Evolutionary conservation across 2,329 filamentous ascomycete species (phyloP).

Genomic region (Aspergillus pseudoglaucus): DNA sequence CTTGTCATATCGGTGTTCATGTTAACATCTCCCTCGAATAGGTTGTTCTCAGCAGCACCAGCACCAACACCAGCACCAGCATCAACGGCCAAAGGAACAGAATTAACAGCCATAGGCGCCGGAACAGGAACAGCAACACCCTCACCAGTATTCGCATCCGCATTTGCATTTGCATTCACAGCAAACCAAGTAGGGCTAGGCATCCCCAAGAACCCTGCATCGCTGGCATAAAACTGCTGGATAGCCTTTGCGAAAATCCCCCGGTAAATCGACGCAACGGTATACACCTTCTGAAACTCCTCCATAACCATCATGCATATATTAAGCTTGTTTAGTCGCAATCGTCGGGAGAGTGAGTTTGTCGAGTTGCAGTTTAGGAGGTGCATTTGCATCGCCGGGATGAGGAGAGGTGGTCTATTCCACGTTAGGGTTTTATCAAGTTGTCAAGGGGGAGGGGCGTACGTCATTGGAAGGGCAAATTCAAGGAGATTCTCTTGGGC

Average conservation of each 20-base stretch:
- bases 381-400: constrained; percentile 21
- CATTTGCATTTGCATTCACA: background rate
- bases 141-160: background rate
- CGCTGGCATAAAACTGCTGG: constrained; percentile 3
- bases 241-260: constrained; percentile 7
- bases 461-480: constrained; percentile 20
- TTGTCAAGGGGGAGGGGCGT: constrained; percentile 1
- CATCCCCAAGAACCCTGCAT: background rate
- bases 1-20: background rate
- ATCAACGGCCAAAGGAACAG: background rate
- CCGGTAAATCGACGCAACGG: constrained; percentile 7
- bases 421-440: background rate
- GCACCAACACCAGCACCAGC: background rate
- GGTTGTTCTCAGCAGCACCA: background rate
- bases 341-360: constrained; percentile 10
- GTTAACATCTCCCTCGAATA: background rate
- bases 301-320: constrained; percentile 18
- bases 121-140: background rate
- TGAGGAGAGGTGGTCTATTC: constrained; percentile 9
- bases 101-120: background rate
- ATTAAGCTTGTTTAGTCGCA: constrained; percentile 15
- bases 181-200: background rate
- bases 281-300: constrained; percentile 16
- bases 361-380: constrained; percentile 19
- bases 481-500: constrained; percentile 17